Conservation (phyloP, 371 early-diverging fungal genomes). For the Syncephalastrum monosporum region DNA sequence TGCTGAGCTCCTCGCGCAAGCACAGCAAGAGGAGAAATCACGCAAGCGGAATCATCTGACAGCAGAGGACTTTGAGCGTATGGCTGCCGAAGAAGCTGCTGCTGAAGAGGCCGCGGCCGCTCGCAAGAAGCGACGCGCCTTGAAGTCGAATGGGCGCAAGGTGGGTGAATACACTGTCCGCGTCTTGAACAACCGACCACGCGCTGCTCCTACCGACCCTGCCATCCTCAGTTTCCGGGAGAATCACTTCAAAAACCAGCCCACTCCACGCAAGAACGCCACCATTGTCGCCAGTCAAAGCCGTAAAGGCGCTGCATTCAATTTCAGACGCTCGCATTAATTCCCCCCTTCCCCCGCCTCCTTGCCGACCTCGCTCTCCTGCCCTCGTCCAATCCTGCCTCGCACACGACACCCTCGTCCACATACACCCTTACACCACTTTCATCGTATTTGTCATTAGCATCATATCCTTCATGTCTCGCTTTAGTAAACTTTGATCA, state of each 20-base stretch:
- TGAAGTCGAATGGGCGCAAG: conserved; percentile 14
- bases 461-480: conserved; percentile 2
- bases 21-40: conserved; percentile 36
- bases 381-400: too few relatives aligned
- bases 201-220: conserved; percentile 26
- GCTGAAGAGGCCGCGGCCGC: conserved; percentile 30
- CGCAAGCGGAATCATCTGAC: conserved; percentile 42
- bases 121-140: conserved; percentile 22
- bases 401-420: too few relatives aligned
- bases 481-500: conserved; percentile 33
- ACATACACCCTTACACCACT: too few relatives aligned
- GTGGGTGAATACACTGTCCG: conserved; percentile 54
- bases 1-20: conserved; percentile 32
- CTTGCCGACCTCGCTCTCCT: too few relatives aligned
- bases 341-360: background rate
- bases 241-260: conserved; percentile 19
- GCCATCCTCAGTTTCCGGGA: conserved; percentile 27
- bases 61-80: conserved; percentile 48
- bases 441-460: background rate
- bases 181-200: conserved; percentile 44
- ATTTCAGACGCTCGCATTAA: conserved; percentile 32
- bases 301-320: conserved; percentile 33
- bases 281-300: conserved; percentile 34
- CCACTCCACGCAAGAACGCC: conserved; percentile 39
- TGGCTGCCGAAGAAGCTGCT: conserved; percentile 44